phyloP scores from a whole-genome alignment of 2,329 filamentous ascomycete species.

The Fusarium secorum region DNA sequence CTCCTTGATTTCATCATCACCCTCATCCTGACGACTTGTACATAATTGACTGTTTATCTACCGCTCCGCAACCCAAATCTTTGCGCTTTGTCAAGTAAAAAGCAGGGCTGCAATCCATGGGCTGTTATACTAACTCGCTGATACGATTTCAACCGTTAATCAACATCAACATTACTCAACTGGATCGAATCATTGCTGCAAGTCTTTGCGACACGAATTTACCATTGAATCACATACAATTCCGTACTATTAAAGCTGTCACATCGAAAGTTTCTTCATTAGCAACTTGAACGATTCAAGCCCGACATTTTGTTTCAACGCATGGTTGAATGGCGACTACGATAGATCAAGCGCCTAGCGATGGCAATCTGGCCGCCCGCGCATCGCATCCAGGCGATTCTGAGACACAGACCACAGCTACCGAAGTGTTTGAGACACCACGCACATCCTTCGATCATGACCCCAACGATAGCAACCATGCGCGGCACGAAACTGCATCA shows the following conservation, averaged over 20 bases:
- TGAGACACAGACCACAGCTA: constrained; percentile 29
- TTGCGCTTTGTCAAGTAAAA: constrained; percentile 14
- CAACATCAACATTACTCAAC: constrained; percentile 6
- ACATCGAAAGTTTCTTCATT: neutral
- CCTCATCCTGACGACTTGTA: neutral
- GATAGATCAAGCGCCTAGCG: constrained; percentile 39
- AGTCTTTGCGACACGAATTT: neutral
- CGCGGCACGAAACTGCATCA: constrained; percentile 30
- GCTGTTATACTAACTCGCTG: constrained; percentile 15
- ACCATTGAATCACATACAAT: neutral
- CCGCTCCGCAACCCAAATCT: neutral
- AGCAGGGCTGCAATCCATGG: constrained; percentile 23
- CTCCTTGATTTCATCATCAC: neutral
- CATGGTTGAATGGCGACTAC: constrained; percentile 49
- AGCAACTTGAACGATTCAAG: neutral
- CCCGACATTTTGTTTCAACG: constrained; percentile 12
- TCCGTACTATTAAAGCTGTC: neutral
- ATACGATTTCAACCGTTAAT: constrained; percentile 14
- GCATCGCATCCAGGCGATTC: constrained; percentile 24
- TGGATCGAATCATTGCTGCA: neutral
- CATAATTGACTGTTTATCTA: neutral
- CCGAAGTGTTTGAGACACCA: constrained; percentile 41
- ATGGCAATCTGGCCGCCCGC: constrained; percentile 31
- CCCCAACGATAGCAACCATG: constrained; percentile 18
- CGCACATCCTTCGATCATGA: constrained; percentile 39